Evolutionary conservation across 768 basidiomycete genomes (phyloP), one percentile per base, ranked within the genome.

Genomic region (Podaxis sp.): DNA sequence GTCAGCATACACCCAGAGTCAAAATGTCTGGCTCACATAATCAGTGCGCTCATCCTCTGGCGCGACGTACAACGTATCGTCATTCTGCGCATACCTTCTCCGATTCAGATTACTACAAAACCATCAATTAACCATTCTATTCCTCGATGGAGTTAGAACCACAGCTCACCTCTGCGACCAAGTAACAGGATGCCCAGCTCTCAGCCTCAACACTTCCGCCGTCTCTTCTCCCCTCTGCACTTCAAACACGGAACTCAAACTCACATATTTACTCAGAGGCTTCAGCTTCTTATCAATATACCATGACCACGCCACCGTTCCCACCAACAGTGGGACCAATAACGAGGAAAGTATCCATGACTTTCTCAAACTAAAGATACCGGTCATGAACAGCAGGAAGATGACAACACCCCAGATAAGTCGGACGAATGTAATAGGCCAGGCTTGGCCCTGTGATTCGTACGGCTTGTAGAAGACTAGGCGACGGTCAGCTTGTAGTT

Each of bases 381-480:
- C 96, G 51, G 89, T 93, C 97, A 99, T 99, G 82, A 99, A 97
- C 51, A 95, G 72, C 61, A 96, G 87, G 82, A 96, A 99, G 59
- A 96, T 92, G 72, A 96, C 72, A 61, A 99, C 84, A 51, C 93
- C 96, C 90, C 93, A 93, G 36, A 96, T 89, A 44, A 97, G 85
- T 6, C 96, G 91, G 28, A 87, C 84, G 73, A 96, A 98, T 0
- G 97, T 96, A 67, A 98, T 87, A 0, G 95, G 94, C 96, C 97
- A 99, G 1, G 96, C 97, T 77, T 98, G 95, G 2, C 97, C 97
- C 68, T 91, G 92, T 2, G 92, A 94, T 76, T 98, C 96, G 75
- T 98, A 99, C 0, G 97, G 96, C 71, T 98, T 98, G 80, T 97
- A 97, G 80, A 96, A 99, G 19, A 98, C 95, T 97, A 70, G 59